phyloP scores from a whole-genome alignment of 768 basidiomycete genomes.

The Mycena latifolia region DNA sequence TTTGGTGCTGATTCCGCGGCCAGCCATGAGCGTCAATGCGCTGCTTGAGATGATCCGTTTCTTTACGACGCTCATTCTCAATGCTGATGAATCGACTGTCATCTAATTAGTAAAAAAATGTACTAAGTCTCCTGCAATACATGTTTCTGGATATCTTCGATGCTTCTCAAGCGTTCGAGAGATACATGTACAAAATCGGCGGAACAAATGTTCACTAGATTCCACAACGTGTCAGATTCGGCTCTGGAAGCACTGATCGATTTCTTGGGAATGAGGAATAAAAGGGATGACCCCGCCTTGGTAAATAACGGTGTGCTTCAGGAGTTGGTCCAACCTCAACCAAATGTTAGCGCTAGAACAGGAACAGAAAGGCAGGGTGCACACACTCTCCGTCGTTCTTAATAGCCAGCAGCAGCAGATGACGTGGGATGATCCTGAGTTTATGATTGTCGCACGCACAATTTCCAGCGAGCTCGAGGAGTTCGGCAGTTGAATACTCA shows the following conservation, averaged over 20 bases:
- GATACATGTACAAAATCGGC: too few species aligned
- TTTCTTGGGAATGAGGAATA: constrained; percentile 3
- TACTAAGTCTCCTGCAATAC: too few species aligned
- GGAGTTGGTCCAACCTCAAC: constrained; percentile 8
- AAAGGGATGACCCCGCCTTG: constrained; percentile 15
- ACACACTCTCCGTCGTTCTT: constrained; percentile 79
- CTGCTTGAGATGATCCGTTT: constrained; percentile 58
- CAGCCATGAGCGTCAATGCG: constrained; percentile 48
- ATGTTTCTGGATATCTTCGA: too few species aligned
- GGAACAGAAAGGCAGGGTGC: too few species aligned
- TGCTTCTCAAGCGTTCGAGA: too few species aligned
- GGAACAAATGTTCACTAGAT: too few species aligned
- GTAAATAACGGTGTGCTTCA: not conserved
- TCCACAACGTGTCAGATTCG: too few species aligned
- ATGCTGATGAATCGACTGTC: constrained; percentile 51
- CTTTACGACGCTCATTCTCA: constrained; percentile 58
- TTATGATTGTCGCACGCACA: constrained; percentile 87
- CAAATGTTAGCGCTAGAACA: not conserved
- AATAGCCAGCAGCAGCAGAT: constrained; percentile 85
- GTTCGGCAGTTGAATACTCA: constrained; percentile 89
- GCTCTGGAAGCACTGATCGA: not conserved
- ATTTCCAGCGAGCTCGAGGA: constrained; percentile 87
- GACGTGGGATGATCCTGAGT: constrained; percentile 86
- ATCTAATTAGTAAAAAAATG: constrained; percentile 3
- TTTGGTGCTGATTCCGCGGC: not conserved